Conservation (phyloP, 2,329 filamentous ascomycete species). For the Thelonectria rubi region DNA sequence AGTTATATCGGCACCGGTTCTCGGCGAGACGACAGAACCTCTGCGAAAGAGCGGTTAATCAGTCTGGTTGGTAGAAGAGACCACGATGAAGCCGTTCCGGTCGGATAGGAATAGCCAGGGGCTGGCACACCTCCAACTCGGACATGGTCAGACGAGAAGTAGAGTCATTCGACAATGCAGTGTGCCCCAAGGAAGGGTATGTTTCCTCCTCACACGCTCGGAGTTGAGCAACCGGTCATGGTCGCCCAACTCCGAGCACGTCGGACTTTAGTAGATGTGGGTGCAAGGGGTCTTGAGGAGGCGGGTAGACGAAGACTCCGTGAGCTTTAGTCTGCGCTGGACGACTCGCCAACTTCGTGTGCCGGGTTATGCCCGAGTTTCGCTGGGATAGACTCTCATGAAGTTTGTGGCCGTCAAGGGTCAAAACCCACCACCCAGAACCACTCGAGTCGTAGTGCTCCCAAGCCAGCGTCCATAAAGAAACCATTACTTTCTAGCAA, state of each 20-base stretch:
- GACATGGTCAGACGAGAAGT: neutral
- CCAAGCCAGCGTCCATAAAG: too few species aligned
- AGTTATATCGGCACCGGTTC: too few species aligned
- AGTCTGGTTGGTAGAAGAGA: neutral
- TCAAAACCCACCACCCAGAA: too few species aligned
- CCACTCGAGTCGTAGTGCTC: too few species aligned
- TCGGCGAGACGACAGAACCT: too few species aligned
- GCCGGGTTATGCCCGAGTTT: too few species aligned
- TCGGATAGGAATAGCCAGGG: neutral
- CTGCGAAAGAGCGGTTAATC: neutral
- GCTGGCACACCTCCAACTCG: neutral
- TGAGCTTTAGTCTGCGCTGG: too few species aligned
- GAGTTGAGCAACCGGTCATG: neutral
- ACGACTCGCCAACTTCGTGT: too few species aligned
- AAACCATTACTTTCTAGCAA: neutral
- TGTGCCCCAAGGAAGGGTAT: neutral
- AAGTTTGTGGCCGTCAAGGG: too few species aligned
- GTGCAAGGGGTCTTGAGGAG: too few species aligned
- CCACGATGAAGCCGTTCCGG: neutral
- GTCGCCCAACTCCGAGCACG: neutral
- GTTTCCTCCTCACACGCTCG: neutral
- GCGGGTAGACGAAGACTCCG: too few species aligned
- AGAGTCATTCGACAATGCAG: neutral
- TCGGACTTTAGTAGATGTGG: neutral
- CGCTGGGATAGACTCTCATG: too few species aligned